Percentiles rank a stretch among this genome's conserved stretches.
Evolutionary conservation across 208 protist genomes (phyloP).

Genomic region (Crithidia sp.): DNA sequence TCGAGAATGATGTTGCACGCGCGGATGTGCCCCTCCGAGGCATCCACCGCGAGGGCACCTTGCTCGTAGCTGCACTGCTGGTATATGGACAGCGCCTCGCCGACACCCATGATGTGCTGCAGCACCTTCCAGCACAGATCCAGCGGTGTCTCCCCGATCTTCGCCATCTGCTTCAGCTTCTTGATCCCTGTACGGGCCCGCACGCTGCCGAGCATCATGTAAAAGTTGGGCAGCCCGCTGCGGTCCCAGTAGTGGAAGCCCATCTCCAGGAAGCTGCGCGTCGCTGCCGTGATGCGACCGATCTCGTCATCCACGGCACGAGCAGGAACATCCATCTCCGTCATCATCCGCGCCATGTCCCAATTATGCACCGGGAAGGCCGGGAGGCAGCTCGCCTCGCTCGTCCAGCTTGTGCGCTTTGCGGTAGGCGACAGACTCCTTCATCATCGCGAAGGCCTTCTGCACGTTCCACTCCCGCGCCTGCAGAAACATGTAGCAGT

Average conservation of each 20-base stretch:
- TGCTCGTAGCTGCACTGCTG: conserved; percentile 18
- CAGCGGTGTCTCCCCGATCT: conserved; percentile 15
- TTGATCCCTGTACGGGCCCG: conserved; percentile 25
- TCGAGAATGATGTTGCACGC: conserved; percentile 58
- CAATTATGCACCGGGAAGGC: conserved; percentile 49
- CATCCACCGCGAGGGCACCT: conserved; percentile 25
- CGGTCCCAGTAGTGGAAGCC: conserved; percentile 60
- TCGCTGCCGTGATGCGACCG: conserved; percentile 24
- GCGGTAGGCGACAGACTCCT: conserved; percentile 36
- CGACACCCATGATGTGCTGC: conserved; percentile 30
- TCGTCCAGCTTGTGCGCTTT: conserved; percentile 45
- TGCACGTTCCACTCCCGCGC: conserved; percentile 55
- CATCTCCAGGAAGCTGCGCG: conserved; percentile 24
- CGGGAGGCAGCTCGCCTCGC: conserved; percentile 36
- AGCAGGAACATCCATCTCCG: not conserved
- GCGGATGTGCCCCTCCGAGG: conserved; percentile 37
- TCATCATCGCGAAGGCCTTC: conserved; percentile 55
- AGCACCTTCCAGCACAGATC: conserved; percentile 26
- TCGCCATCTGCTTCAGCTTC: conserved; percentile 37
- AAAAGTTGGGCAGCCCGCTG: conserved; percentile 42
- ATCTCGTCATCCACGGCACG: conserved; percentile 5
- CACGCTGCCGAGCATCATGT: conserved; percentile 42
- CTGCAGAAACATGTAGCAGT: conserved; percentile 53
- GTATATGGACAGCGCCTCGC: conserved; percentile 5
- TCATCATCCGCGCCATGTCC: conserved; percentile 21